These are phyloP conservation scores for Yamadazyma conglobata DNA, from an alignment of 1,139 yeast genomes.

Conservation along the genomic window DNA sequence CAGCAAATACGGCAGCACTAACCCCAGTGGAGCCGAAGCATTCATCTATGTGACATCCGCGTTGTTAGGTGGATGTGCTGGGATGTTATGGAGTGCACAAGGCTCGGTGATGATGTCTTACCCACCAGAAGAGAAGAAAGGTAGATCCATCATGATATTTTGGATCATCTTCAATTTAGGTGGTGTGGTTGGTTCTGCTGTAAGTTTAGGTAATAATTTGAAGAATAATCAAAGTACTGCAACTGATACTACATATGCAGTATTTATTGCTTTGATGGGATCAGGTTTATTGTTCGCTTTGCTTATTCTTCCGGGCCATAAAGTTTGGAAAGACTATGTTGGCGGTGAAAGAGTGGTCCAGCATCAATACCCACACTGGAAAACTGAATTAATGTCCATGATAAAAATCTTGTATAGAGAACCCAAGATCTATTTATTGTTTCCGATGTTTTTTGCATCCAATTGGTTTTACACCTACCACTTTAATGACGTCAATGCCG, in stretches of 20 bases:
- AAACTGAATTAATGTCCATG: slow-evolving; percentile 43
- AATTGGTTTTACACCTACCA: slow-evolving; percentile 68
- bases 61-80: slow-evolving; percentile 55
- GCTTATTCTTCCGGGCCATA: slow-evolving; percentile 46
- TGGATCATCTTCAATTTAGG: slow-evolving; percentile 67
- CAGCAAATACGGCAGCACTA: slow-evolving; percentile 21
- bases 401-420: slow-evolving; percentile 39
- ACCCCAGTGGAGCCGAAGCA: slow-evolving; percentile 26
- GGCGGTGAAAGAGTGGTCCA: slow-evolving; percentile 46
- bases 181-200: slow-evolving; percentile 55
- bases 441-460: slow-evolving; percentile 61
- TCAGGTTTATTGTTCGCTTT: slow-evolving; percentile 39
- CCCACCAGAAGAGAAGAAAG: slow-evolving; percentile 54
- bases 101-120: slow-evolving; percentile 57
- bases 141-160: slow-evolving; percentile 51
- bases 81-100: slow-evolving; percentile 60
- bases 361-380: slow-evolving; percentile 44
- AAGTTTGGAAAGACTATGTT: slow-evolving; percentile 47
- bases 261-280: slow-evolving; percentile 54
- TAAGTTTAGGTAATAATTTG: slow-evolving; percentile 53
- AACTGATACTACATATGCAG: slow-evolving; percentile 54
- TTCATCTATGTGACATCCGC: slow-evolving; percentile 52
- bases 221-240: slow-evolving; percentile 35
- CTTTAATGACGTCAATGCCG: slow-evolving; percentile 55
- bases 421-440: slow-evolving; percentile 45